A percentile compares a stretch with the other conserved stretches of the same genome.
Conservation (phyloP, 202 grass and related monocot genomes). For the Sporobolus alterniflorus region DNA sequence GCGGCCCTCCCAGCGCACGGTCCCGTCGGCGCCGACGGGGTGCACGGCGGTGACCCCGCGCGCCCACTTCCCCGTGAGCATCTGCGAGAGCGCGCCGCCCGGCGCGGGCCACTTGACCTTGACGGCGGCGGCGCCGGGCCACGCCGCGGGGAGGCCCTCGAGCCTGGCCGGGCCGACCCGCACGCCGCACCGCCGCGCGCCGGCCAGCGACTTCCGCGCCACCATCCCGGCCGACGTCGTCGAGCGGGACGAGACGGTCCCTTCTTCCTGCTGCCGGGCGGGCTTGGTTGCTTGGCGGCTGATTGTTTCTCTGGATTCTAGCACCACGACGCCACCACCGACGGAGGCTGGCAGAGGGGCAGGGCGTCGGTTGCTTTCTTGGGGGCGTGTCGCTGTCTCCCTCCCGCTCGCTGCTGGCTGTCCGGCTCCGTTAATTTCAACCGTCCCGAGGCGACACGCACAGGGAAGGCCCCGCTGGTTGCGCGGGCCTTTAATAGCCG, state of each 20-base stretch:
- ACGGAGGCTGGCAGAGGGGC: neutral
- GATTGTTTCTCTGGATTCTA: neutral
- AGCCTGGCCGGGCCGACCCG: slow-evolving; percentile 48
- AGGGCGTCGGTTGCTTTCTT: slow-evolving; percentile 1
- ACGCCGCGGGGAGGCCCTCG: slow-evolving; percentile 48
- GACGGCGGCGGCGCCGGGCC: slow-evolving; percentile 38
- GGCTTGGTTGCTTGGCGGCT: too few species aligned
- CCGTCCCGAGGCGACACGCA: slow-evolving; percentile 25
- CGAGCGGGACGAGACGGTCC: neutral
- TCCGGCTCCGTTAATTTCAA: slow-evolving; percentile 20
- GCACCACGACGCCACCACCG: neutral
- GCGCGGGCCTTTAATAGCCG: slow-evolving; percentile 38
- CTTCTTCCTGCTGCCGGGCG: neutral
- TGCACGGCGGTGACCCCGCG: slow-evolving; percentile 55
- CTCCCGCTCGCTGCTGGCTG: neutral
- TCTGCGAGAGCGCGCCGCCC: slow-evolving; percentile 45
- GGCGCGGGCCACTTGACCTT: slow-evolving; percentile 60
- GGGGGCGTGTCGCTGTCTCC: slow-evolving; percentile 3
- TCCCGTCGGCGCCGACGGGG: slow-evolving; percentile 41
- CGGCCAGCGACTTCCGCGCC: neutral
- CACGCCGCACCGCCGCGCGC: slow-evolving; percentile 36
- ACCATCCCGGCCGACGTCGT: slow-evolving; percentile 24
- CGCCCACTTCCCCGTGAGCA: slow-evolving; percentile 48
- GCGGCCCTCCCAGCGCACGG: slow-evolving; percentile 49
- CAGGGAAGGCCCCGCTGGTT: neutral